Evolutionary conservation across 352 stramenopile species (phyloP).

Genomic region (Globisporangium paddicum): DNA sequence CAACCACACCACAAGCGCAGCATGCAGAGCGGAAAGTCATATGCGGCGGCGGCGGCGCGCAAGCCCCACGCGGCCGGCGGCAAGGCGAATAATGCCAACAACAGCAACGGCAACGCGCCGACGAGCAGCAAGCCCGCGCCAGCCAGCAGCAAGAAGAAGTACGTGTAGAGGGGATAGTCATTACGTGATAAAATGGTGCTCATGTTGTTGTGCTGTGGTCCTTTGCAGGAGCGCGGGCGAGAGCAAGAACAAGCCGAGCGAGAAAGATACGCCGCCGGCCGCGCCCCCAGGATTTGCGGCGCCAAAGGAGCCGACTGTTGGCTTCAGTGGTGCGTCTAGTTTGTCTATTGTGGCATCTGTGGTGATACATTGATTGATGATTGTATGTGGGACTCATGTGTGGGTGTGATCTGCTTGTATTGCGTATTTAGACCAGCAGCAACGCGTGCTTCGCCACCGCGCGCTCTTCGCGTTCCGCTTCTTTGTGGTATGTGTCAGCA

Average conservation of each 20-base stretch:
- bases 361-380: neutral
- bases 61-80: constrained; percentile 7
- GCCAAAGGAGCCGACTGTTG: constrained; percentile 4
- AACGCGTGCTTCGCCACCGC: constrained; percentile 70
- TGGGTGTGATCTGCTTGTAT: neutral
- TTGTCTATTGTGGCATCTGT: neutral
- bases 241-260: constrained; percentile 13
- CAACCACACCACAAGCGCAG: neutral
- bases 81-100: constrained; percentile 14
- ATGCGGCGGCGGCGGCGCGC: constrained; percentile 9
- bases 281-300: constrained; percentile 4
- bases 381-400: neutral
- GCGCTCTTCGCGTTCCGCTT: constrained; percentile 80
- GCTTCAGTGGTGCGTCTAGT: constrained; percentile 13
- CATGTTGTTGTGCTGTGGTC: neutral
- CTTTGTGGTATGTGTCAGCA: constrained; percentile 32
- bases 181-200: neutral
- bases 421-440: constrained; percentile 35
- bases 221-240: constrained; percentile 1
- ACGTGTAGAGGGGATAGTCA: neutral
- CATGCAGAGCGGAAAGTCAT: constrained; percentile 14
- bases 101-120: neutral
- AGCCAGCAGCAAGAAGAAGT: constrained; percentile 34
- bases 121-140: constrained; percentile 2
- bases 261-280: constrained; percentile 3